Conservation (phyloP, 2,329 filamentous ascomycete genomes). For the Didymosphaeria variabile region DNA sequence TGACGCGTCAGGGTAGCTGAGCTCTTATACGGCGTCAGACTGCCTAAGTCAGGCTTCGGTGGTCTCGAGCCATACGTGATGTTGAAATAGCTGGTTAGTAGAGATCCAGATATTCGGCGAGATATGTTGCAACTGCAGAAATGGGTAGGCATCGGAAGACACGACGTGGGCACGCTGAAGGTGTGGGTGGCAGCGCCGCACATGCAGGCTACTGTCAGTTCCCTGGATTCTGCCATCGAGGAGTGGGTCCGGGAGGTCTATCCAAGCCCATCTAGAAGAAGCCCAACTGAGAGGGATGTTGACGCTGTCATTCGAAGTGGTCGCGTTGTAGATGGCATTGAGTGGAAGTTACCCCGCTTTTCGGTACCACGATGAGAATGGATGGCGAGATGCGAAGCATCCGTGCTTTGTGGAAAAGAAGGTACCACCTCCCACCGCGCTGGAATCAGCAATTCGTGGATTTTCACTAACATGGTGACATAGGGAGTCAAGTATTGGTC, state of each 20-base stretch:
- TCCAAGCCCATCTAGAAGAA: not conserved
- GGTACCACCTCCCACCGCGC: no score
- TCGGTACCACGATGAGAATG: not conserved
- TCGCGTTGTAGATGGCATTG: not conserved
- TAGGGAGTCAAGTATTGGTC: no score
- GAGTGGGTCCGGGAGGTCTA: not conserved
- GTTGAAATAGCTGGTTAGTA: constrained; percentile 51
- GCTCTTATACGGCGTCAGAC: constrained; percentile 51
- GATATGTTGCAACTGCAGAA: constrained; percentile 63
- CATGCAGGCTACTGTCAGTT: constrained; percentile 53
- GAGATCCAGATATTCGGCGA: constrained; percentile 56
- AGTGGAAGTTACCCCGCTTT: constrained; percentile 14
- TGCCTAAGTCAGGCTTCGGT: constrained; percentile 28
- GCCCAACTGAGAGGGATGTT: not conserved
- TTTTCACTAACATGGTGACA: no score
- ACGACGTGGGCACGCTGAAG: constrained; percentile 40
- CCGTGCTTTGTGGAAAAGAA: no score
- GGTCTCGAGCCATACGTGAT: constrained; percentile 45
- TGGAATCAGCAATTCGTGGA: no score
- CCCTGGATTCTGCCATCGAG: constrained; percentile 17
- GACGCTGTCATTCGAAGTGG: not conserved
- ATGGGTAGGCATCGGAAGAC: constrained; percentile 54
- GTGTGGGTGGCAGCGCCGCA: constrained; percentile 55
- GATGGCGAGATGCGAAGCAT: constrained; percentile 6
- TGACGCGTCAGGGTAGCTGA: constrained; percentile 46